Conservation (phyloP, 305 asterid species). For the Coffea humblotiana region DNA sequence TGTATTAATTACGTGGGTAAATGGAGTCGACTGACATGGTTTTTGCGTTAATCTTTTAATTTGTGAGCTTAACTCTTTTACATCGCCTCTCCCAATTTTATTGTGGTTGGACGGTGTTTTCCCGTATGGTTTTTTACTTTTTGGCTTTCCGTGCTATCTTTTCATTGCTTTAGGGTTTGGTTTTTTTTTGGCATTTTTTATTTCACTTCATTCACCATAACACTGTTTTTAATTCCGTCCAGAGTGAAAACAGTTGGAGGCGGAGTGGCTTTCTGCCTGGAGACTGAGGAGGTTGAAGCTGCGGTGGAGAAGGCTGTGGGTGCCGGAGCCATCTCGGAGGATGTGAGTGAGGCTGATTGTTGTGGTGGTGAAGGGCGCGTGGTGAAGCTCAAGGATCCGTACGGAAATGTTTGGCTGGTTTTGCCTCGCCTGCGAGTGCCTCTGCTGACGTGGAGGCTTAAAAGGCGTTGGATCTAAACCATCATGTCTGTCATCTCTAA, state of each 20-base stretch:
- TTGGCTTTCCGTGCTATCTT: background rate
- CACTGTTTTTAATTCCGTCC: background rate
- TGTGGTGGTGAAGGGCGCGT: constrained; percentile 66
- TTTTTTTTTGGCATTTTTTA: background rate
- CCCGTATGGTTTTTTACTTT: background rate
- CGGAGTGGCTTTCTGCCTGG: constrained; percentile 51
- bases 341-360: constrained; percentile 41
- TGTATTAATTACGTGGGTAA: background rate
- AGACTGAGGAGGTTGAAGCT: constrained; percentile 59
- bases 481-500: background rate
- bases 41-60: background rate
- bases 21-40: background rate
- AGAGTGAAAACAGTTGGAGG: constrained; percentile 39
- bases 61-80: background rate
- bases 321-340: constrained; percentile 63
- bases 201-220: background rate
- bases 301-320: constrained; percentile 58
- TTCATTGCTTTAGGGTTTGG: background rate
- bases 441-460: constrained; percentile 44
- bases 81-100: too few relatives aligned
- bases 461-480: constrained; percentile 8
- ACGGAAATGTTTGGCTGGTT: constrained; percentile 70
- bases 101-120: background rate
- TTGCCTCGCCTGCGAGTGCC: constrained; percentile 49
- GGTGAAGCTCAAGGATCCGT: constrained; percentile 69